These are phyloP conservation scores for Fistulina hepatica DNA, from an alignment of 1,284 basidiomycete species.

Conservation along the genomic window DNA sequence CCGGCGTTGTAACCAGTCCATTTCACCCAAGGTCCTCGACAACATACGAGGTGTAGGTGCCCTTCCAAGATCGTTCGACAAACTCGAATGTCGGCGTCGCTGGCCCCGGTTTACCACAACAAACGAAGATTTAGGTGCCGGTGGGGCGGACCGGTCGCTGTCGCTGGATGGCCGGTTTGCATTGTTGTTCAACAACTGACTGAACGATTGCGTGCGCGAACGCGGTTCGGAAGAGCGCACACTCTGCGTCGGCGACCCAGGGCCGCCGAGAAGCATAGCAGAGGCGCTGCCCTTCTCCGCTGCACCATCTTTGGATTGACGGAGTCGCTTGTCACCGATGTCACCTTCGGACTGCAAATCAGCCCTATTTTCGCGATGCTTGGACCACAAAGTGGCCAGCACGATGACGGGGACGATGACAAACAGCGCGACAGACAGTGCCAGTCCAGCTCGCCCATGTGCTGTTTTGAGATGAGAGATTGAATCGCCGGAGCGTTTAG, in stretches of 20 bases:
- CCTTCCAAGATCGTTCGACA: slow-evolving; percentile 10
- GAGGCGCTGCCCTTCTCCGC: slow-evolving; percentile 2
- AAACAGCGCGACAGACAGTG: slow-evolving; percentile 51
- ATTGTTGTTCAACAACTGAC: slow-evolving; percentile 34
- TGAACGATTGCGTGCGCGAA: slow-evolving; percentile 41
- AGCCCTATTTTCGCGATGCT: slow-evolving; percentile 1
- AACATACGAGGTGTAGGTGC: slow-evolving; percentile 21
- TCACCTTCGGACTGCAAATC: background rate
- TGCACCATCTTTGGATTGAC: background rate
- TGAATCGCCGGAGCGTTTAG: slow-evolving; percentile 10
- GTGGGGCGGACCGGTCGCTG: slow-evolving; percentile 22
- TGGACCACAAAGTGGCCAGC: background rate
- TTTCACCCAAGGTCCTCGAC: slow-evolving; percentile 47
- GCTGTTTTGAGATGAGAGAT: slow-evolving; percentile 37
- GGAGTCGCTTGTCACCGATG: background rate
- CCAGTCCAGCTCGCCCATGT: slow-evolving; percentile 53
- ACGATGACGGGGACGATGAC: slow-evolving; percentile 12
- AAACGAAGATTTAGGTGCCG: slow-evolving; percentile 40
- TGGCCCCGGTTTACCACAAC: slow-evolving; percentile 64
- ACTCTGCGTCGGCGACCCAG: slow-evolving; percentile 24
- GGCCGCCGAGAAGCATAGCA: slow-evolving; percentile 11
- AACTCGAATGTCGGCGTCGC: slow-evolving; percentile 20
- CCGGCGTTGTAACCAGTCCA: slow-evolving; percentile 65
- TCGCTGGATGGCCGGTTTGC: slow-evolving; percentile 34
- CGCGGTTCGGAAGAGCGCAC: slow-evolving; percentile 36